Percentiles rank a stretch among this genome's conserved stretches.
These are phyloP conservation scores for Diaporthe eres DNA, from an alignment of 2,329 filamentous ascomycete species.

Conservation along the genomic window DNA sequence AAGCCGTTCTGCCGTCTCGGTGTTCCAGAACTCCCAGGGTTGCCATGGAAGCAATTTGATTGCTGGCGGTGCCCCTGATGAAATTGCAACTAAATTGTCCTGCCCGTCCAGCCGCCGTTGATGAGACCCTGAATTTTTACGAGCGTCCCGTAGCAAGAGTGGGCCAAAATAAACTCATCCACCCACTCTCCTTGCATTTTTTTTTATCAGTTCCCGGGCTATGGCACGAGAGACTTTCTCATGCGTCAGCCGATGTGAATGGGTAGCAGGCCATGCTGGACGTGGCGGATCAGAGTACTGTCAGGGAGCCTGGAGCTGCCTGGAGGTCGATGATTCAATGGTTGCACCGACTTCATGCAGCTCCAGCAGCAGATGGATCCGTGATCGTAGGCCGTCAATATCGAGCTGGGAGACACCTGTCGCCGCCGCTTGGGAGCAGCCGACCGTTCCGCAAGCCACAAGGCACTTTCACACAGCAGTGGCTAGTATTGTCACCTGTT, in stretches of 20 bases:
- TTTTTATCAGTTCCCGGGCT: background rate
- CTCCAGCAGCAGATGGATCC: conserved; percentile 7
- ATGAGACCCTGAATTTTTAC: conserved; percentile 36
- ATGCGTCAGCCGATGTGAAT: conserved; percentile 5
- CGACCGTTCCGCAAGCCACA: conserved; percentile 10
- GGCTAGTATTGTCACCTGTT: background rate
- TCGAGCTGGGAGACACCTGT: background rate
- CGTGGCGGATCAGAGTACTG: background rate
- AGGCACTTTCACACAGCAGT: background rate
- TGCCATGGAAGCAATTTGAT: conserved; percentile 40
- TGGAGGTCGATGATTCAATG: conserved; percentile 24
- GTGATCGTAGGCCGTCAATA: background rate
- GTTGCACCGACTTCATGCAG: conserved; percentile 25
- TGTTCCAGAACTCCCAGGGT: conserved; percentile 36
- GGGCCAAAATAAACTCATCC: conserved; percentile 24
- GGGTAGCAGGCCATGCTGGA: conserved; percentile 11
- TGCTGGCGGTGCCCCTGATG: conserved; percentile 34
- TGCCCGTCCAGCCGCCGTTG: conserved; percentile 31
- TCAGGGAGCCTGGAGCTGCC: conserved; percentile 12
- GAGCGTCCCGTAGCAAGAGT: conserved; percentile 17
- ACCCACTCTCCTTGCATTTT: conserved; percentile 1
- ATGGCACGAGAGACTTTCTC: conserved; percentile 1
- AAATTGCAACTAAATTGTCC: conserved; percentile 38
- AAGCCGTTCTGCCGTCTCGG: conserved; percentile 21
- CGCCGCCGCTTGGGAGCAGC: background rate